Evolutionary conservation across 805 yeast genomes (phyloP), one percentile per base, ranked within the genome.

Genomic region (Nakazawaea laoshanensis): DNA sequence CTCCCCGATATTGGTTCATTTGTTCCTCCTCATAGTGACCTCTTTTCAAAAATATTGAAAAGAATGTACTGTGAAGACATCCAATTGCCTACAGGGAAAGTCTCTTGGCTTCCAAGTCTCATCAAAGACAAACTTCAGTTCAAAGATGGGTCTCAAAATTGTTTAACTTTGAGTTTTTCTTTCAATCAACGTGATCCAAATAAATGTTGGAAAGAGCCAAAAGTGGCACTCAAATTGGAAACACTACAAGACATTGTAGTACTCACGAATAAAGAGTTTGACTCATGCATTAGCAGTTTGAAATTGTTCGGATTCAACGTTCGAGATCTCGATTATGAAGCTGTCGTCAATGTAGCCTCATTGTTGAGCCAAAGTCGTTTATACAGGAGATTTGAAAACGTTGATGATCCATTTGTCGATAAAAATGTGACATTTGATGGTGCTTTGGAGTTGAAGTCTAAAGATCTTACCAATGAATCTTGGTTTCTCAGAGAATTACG

Each of bases 1-100:
- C 41, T 67, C 7, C 66, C 69, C 3, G 72, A 67, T 42, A 33
- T 62, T 4, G 56, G 57, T 7, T 46, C 65, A 1, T 53, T 45
- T 30, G 22, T 64, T 4, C 14, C 51, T 3, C 70, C 70, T 1
- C 42, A 40, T 15, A 44, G 52, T 16, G 12, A 19, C 22, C 48
- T 3, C 49, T 53, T 32, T 35, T 36, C 15, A 3, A 7, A n/a
- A 12, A 12, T 36, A 19, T 25, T 40, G 17, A 29, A 28, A 14
- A 26, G 25, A 19, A 15, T 23, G 15, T 32, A 19, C 29, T 41
- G 22, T 27, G 31, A 15, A 26, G 44, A 28, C 14, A 18, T 32
- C 14, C 19, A 28, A 22, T 43, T 44, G 27, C 42, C 31, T 32
- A 45, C 29, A 24, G 43, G 29, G 5, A 17, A 12, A 12, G 36